phyloP scores from a whole-genome alignment of 2,329 filamentous ascomycete genomes.

The Fusarium armeniacum region DNA sequence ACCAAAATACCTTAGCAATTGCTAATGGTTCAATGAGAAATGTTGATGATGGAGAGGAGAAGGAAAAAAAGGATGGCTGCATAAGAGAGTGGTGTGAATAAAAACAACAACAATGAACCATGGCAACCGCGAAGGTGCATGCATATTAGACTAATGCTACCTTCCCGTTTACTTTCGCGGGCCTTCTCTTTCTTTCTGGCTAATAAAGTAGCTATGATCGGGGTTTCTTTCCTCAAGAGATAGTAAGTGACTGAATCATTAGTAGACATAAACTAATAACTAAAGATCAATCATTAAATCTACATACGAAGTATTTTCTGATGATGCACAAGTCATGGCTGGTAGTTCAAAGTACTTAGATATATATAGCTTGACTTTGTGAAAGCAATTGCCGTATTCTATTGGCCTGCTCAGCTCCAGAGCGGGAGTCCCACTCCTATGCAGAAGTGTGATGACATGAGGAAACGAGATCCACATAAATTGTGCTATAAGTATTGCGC shows the following conservation, averaged over 20 bases:
- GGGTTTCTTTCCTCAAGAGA: not conserved
- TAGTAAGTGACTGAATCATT: not conserved
- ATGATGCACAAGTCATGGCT: not conserved
- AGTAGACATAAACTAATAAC: not conserved
- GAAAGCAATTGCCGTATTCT: not conserved
- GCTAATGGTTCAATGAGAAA: slow-evolving; percentile 15
- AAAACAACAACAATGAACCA: slow-evolving; percentile 42
- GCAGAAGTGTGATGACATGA: slow-evolving; percentile 18
- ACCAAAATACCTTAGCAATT: slow-evolving; percentile 42
- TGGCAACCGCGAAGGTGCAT: slow-evolving; percentile 37
- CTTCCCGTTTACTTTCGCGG: not conserved
- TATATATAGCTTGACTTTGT: slow-evolving; percentile 3
- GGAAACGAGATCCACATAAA: not conserved
- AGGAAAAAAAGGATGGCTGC: not conserved
- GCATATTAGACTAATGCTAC: slow-evolving; percentile 10
- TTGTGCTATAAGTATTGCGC: not conserved
- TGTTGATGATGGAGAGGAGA: slow-evolving; percentile 28
- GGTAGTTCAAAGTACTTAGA: not conserved
- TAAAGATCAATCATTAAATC: not conserved
- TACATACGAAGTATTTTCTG: not conserved
- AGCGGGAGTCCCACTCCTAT: slow-evolving; percentile 38
- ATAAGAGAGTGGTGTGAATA: slow-evolving; percentile 20
- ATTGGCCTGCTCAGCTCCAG: slow-evolving; percentile 34
- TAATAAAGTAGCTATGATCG: not conserved
- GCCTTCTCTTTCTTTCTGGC: slow-evolving; percentile 1